Evolutionary conservation across 2,329 filamentous ascomycete species (phyloP).

Genomic region (Mycosphaerella sp.): DNA sequence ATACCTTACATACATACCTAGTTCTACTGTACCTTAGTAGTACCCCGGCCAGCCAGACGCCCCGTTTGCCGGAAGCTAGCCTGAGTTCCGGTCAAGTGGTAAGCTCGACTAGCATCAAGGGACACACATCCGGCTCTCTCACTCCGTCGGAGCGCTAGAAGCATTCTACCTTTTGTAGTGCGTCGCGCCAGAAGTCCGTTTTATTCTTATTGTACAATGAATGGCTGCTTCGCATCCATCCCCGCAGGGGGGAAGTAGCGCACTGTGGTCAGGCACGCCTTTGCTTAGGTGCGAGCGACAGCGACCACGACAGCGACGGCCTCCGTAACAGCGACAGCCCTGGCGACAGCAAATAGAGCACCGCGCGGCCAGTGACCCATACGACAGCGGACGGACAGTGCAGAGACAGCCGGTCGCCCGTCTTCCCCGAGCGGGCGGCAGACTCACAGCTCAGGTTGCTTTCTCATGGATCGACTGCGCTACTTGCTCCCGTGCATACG

Average conservation of each 20-base stretch:
- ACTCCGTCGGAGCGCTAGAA: slow-evolving; percentile 8
- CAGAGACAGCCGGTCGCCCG: no score
- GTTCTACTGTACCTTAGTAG: not conserved
- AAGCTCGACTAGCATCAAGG: not conserved
- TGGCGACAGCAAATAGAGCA: not conserved
- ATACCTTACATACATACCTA: no score
- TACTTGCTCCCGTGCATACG: not conserved
- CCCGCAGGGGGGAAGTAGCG: not conserved
- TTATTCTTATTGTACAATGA: not conserved
- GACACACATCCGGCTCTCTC: slow-evolving; percentile 3
- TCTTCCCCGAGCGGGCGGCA: not conserved
- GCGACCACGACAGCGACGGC: not conserved
- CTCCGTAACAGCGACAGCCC: not conserved
- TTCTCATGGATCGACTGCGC: not conserved
- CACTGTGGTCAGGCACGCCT: no score
- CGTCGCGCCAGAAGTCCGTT: slow-evolving; percentile 5
- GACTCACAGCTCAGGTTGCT: not conserved
- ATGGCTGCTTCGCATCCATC: not conserved
- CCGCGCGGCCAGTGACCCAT: no score
- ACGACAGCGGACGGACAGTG: no score
- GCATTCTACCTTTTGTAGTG: slow-evolving; percentile 1
- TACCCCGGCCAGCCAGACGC: not conserved
- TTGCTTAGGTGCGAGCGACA: no score
- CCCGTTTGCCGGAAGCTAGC: slow-evolving; percentile 6
- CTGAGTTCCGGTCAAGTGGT: slow-evolving; percentile 1